Conservation (phyloP, 2,329 filamentous ascomycete species). For the Paraconiothyrium brasiliense region DNA sequence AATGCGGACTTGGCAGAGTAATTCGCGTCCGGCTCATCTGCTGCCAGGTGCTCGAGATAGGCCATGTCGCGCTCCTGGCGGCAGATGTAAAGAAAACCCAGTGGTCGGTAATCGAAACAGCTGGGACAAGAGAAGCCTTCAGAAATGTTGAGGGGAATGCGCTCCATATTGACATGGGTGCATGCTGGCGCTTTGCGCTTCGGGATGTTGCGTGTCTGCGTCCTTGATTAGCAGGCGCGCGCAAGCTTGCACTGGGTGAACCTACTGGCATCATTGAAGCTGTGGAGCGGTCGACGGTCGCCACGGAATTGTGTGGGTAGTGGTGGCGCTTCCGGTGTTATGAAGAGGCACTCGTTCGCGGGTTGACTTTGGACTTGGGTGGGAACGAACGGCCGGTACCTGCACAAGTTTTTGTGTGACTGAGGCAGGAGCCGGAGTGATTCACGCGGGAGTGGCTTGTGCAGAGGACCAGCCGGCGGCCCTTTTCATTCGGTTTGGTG, state of each 20-base stretch:
- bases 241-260: slow-evolving; percentile 18
- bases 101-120: slow-evolving; percentile 65
- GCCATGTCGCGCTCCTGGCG: slow-evolving; percentile 62
- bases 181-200: slow-evolving; percentile 54
- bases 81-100: slow-evolving; percentile 80
- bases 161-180: slow-evolving; percentile 74
- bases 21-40: background rate
- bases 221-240: slow-evolving; percentile 22
- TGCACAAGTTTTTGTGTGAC: slow-evolving; percentile 4
- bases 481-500: background rate
- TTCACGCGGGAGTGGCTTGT: slow-evolving; percentile 1
- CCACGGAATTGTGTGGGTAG: background rate
- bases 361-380: background rate
- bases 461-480: slow-evolving; percentile 9
- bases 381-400: background rate
- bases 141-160: slow-evolving; percentile 63
- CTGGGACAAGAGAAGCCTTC: slow-evolving; percentile 61
- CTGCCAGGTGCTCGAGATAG: slow-evolving; percentile 21
- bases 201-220: slow-evolving; percentile 29
- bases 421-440: slow-evolving; percentile 21
- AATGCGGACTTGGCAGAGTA: slow-evolving; percentile 30
- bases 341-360: background rate
- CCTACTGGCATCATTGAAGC: slow-evolving; percentile 27
- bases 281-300: background rate
- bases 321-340: background rate